Evolutionary conservation across 1,284 basidiomycete genomes (phyloP), one percentile per base, ranked within the genome.

Genomic region (Ustilago crameri): DNA sequence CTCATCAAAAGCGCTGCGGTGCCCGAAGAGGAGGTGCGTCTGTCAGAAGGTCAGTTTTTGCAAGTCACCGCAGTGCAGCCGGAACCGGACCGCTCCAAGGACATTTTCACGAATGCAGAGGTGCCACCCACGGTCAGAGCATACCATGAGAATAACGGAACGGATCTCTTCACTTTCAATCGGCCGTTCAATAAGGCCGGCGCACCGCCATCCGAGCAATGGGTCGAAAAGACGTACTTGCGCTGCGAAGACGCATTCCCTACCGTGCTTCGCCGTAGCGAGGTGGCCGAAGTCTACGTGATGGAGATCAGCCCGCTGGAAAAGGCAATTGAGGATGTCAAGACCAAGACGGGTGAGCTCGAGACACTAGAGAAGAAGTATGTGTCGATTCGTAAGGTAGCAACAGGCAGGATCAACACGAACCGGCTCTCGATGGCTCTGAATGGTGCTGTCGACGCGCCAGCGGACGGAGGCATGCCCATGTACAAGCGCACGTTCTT

Each of bases 221-320:
- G 93, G 93, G 85, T 91, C 0, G 93, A 96, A 82, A 97, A 95
- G 86, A 79, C 79, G 17, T 78, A 72, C 40, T 50, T 81, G 23
- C 72, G 75, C 17, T 85, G 84, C 52, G 93, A 95, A 82, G 93
- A 95, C 74, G 87, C 89, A 0, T 93, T 98, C 84, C 95, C 95
- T 0, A 94, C 93, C 0, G 91, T 98, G 3, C 87, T 98, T 35
- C 89, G 92, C 41, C 88, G 95, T 17, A 94, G 93, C 5, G 93
- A 97, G 80, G 89, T 98, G 27, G 86, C 93, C n/a, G 89, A 88
- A 37, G 85, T 90, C 35, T 87, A 90, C 42, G 85, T 91, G 35
- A 86, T 89, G 47, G 91, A 95, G 82, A 90, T 96, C 51, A 93
- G 92, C 5, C 94, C 95, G 0, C 86, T 97, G 15, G 90, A 93